Conservation (phyloP, 495 filamentous ascomycete genomes). For the Trichocladium uniseriatum region DNA sequence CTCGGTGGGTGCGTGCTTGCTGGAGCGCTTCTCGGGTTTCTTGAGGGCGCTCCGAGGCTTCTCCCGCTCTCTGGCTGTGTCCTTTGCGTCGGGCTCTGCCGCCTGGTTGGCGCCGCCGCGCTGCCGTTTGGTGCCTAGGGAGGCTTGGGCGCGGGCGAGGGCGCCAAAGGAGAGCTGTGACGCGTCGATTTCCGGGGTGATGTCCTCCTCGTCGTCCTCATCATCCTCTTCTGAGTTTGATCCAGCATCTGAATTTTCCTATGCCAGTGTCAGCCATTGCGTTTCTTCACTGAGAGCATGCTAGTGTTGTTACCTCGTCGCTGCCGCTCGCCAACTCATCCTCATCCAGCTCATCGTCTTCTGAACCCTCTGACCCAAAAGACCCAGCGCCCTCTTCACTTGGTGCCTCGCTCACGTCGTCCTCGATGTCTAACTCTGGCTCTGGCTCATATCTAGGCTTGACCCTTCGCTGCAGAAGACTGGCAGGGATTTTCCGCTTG, state of each 20-base stretch:
- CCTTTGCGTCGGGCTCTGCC: slow-evolving; percentile 3
- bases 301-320: background rate
- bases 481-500: slow-evolving; percentile 25
- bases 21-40: slow-evolving; percentile 40
- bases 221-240: slow-evolving; percentile 18
- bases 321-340: slow-evolving; percentile 23
- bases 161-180: slow-evolving; percentile 72
- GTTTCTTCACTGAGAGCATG: background rate
- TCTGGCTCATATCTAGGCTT: slow-evolving; percentile 46
- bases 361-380: slow-evolving; percentile 17
- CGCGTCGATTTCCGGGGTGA: slow-evolving; percentile 20
- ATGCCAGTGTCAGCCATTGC: slow-evolving; percentile 1
- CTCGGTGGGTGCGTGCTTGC: slow-evolving; percentile 81
- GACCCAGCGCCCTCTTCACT: slow-evolving; percentile 30
- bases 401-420: slow-evolving; percentile 20
- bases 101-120: slow-evolving; percentile 9
- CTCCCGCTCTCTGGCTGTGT: slow-evolving; percentile 8
- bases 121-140: slow-evolving; percentile 33
- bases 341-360: slow-evolving; percentile 19
- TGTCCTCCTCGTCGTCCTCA: slow-evolving; percentile 28
- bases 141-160: slow-evolving; percentile 72
- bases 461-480: slow-evolving; percentile 48
- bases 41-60: slow-evolving; percentile 2
- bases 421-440: slow-evolving; percentile 34
- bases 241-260: slow-evolving; percentile 11